Evolutionary conservation across 495 filamentous ascomycete species (phyloP), one percentile per base, ranked within the genome.

Genomic region (Xylaria palmicola): DNA sequence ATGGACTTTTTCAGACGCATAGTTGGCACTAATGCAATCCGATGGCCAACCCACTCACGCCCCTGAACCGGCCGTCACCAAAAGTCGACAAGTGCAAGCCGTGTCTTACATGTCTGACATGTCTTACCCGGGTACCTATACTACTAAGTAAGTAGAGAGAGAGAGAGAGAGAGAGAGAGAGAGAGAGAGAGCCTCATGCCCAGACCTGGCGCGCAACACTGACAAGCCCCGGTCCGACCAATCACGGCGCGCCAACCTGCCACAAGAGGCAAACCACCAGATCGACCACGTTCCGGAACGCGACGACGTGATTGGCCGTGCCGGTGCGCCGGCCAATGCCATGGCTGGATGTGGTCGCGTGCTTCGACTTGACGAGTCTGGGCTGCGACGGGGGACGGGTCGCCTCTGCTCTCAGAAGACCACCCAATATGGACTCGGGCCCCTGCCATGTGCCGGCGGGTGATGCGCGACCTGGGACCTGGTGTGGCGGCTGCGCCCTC

Each of bases 321-420:
- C 13, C 6, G 36, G 17, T 9, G 54, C 62, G 54, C 64, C 63
- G 62, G 36, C 68, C 68, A 71, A 71, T 70, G 68, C 61, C 58
- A 68, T 63, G 63, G 66, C 63, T 66, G 49, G 50, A 71, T 63
- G 56, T 71, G 69, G 68, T 71, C 69, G 69, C 69, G 67, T 71
- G 69, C 69, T 71, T n/a, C 68, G 43, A 64, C 58, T 60, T 59
- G 63, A 68, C 65, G 62, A 54, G 48, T 65, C 64, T 62, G 60
- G 62, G 63, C 63, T 60, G 59, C 49, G 29, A 37, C 40, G 32
- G 55, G 64, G 43, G 54, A 56, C 22, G 64, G 60, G 43, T n/a
- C 40, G 26, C 44, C 60, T 63, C 50, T 56, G 34, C 49, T 32
- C 53, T 32, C 37, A 27, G 13, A 36, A 62, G 59, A 58, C 60